Evolutionary conservation across 306 rosid genomes (phyloP).

Genomic region (Vigna unguiculata): DNA sequence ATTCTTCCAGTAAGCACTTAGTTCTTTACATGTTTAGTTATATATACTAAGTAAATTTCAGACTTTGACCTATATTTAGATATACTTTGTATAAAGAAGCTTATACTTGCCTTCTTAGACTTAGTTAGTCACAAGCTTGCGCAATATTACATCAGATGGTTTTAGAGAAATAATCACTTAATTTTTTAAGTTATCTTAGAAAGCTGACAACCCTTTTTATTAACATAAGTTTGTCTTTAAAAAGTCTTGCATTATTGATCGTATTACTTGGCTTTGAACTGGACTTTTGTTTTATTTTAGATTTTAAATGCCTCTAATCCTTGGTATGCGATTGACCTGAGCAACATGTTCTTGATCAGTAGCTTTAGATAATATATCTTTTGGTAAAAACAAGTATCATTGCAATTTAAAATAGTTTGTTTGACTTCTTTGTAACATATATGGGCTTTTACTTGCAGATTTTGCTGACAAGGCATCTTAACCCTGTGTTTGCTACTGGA

Average conservation of each 20-base stretch:
- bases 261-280: slow-evolving; percentile 31
- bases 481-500: slow-evolving; percentile 83
- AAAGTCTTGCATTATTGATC: slow-evolving; percentile 7
- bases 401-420: slow-evolving; percentile 26
- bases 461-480: slow-evolving; percentile 71
- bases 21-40: slow-evolving; percentile 36
- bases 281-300: slow-evolving; percentile 4
- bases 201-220: neutral
- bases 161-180: neutral
- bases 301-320: slow-evolving; percentile 14
- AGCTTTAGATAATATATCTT: slow-evolving; percentile 9
- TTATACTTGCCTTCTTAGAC: slow-evolving; percentile 27
- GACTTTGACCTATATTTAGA: slow-evolving; percentile 34
- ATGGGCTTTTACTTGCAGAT: slow-evolving; percentile 67
- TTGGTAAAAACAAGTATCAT: neutral
- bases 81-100: neutral
- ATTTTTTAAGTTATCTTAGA: neutral
- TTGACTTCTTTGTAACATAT: slow-evolving; percentile 28
- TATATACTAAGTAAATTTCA: neutral
- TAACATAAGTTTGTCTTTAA: neutral
- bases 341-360: neutral
- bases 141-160: neutral
- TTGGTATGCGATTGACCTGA: slow-evolving; percentile 5
- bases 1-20: slow-evolving; percentile 75
- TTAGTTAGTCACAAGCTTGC: neutral